Conservation (phyloP, 257 asterid species). For the Jacaranda mimosifolia region DNA sequence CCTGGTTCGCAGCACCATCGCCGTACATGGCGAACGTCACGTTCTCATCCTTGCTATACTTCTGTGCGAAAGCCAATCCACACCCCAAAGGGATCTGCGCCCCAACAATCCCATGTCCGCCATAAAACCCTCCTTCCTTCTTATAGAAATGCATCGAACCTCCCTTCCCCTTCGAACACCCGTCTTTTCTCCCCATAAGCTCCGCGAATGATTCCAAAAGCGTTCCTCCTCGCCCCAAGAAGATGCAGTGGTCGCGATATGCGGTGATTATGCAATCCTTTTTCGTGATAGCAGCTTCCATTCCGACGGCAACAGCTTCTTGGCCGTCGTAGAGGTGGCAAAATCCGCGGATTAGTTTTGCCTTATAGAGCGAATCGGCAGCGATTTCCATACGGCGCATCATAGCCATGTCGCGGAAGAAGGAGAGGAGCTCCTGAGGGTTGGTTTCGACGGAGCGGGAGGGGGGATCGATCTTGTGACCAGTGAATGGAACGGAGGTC, state of each 20-base stretch:
- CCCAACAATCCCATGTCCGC: constrained; percentile 98
- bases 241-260: constrained; percentile 79
- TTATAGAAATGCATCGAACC: constrained; percentile 98
- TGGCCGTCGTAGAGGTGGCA: constrained; percentile 98
- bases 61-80: constrained; percentile 97
- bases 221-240: constrained; percentile 82
- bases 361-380: constrained; percentile 94
- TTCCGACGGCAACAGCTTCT: constrained; percentile 92
- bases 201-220: constrained; percentile 73
- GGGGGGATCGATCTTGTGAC: constrained; percentile 90
- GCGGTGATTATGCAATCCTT: constrained; percentile 86
- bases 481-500: constrained; percentile 87
- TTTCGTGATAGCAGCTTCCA: constrained; percentile 88
- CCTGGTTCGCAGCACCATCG: constrained; percentile 99
- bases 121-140: constrained; percentile 86
- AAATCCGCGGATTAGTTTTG: constrained; percentile 91
- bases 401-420: constrained; percentile 81
- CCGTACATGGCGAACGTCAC: constrained; percentile 93
- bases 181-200: constrained; percentile 90
- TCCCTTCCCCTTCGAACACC: constrained; percentile 94
- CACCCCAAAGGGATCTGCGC: constrained; percentile 93
- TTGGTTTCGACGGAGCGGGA: constrained; percentile 79
- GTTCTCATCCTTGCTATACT: constrained; percentile 81
- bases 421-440: constrained; percentile 70
- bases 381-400: constrained; percentile 99